Evolutionary conservation across 345 rosid genomes (phyloP), one percentile per base, ranked within the genome.

Genomic region (Pseudoturritis turrita): DNA sequence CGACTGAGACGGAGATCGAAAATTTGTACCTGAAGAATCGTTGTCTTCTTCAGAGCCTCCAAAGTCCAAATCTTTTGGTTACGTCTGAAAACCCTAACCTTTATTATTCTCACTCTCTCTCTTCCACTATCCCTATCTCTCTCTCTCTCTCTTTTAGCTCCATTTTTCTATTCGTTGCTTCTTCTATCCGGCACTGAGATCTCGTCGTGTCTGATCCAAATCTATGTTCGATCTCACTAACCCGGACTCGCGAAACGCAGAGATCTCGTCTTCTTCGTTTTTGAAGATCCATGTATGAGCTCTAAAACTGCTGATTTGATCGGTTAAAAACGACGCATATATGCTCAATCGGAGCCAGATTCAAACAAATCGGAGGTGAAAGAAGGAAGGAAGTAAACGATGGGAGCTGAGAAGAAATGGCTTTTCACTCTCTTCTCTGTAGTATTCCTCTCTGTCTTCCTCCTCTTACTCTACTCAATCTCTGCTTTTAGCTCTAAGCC

Each of bases 341-440:
- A 81, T 78, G 90, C 86, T 77, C 73, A 77, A 67, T 77, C 81
- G 50, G 63, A 70, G 72, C 47, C 65, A 36, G 68, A 54, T 49
- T 57, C 21, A 43, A 47, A 59, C 26, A 29, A 59, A 10, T 69
- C 52, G 18, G 62, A 59, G 56, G 54, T 41, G 12, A 47, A 25
- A 31, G 35, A 63, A 21, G 43, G 15, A 28, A 28, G 14, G 7
- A 6, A 47, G 51, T 7, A 15, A 41, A 62, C 40, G 19, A 91
- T 96, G 97, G 99, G 96, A 84, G 92, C 97, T 78, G 98, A 96
- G 78, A 92, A 75, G 84, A 90, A 86, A 82, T 87, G 98, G 90
- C 83, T 96, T 37, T 88, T 92, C 78, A 83, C 92, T 11, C 92
- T 96, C 79, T 87, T 91, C 86, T 85, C 91, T 13, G 85, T 89